Conservation (phyloP, 2,329 filamentous ascomycete species). For the Penicillium sp. region DNA sequence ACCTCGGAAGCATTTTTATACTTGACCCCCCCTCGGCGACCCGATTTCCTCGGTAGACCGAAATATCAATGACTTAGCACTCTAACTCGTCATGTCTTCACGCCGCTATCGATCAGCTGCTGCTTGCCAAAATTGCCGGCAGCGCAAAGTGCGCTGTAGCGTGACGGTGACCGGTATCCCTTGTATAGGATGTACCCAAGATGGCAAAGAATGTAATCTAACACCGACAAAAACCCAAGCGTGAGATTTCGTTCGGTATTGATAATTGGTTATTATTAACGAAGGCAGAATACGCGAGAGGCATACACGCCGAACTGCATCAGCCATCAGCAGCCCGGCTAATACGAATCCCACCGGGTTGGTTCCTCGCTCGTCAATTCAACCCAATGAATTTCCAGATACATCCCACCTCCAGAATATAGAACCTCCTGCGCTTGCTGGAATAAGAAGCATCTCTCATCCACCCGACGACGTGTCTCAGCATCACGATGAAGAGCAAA, state of each 20-base stretch:
- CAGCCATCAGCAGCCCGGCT: constrained; percentile 1
- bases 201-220: constrained; percentile 30
- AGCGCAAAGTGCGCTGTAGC: constrained; percentile 24
- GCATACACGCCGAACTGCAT: background rate
- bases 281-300: background rate
- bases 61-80: background rate
- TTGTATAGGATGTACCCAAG: constrained; percentile 32
- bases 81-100: background rate
- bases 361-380: background rate
- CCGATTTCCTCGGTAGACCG: background rate
- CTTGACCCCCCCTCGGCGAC: background rate
- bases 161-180: constrained; percentile 28
- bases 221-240: constrained; percentile 15
- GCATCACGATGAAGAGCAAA: constrained; percentile 24
- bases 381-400: background rate
- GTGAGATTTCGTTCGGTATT: constrained; percentile 1
- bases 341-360: background rate
- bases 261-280: background rate
- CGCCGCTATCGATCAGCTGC: constrained; percentile 19
- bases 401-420: background rate
- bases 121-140: constrained; percentile 22
- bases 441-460: background rate
- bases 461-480: constrained; percentile 4
- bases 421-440: background rate
- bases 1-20: background rate